phyloP scores from a whole-genome alignment of 352 stramenopile genomes.

The Pythium insidiosum region DNA sequence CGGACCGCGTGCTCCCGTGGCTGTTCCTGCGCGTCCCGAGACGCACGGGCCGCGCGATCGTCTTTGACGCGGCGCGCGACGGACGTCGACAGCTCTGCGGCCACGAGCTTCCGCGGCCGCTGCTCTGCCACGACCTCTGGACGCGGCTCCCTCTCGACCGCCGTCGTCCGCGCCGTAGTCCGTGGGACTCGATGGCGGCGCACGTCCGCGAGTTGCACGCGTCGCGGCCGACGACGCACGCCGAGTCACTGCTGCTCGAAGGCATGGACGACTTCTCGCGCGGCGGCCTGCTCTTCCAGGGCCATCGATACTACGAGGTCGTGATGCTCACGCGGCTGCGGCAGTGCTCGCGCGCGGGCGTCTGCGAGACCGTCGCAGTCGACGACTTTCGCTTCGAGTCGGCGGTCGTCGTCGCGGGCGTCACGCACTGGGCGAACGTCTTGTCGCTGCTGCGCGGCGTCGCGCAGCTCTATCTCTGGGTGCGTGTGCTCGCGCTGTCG shows the following conservation, averaged over 20 bases:
- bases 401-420: constrained; percentile 12
- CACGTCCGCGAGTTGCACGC: background rate
- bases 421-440: constrained; percentile 20
- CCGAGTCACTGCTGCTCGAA: constrained; percentile 4
- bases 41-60: constrained; percentile 22
- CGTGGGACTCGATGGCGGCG: constrained; percentile 2
- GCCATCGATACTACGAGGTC: background rate
- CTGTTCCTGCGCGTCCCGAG: constrained; percentile 22
- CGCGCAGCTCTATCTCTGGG: constrained; percentile 27
- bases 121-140: constrained; percentile 18
- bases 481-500: constrained; percentile 22
- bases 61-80: too few relatives aligned
- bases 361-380: constrained; percentile 27
- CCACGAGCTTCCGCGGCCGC: background rate
- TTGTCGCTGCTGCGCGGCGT: constrained; percentile 16
- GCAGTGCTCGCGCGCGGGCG: constrained; percentile 1
- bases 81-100: constrained; percentile 2
- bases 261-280: too few relatives aligned
- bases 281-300: constrained; percentile 9
- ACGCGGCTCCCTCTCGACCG: too few relatives aligned
- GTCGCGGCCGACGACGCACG: constrained; percentile 1
- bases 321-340: constrained; percentile 2
- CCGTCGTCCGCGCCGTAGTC: too few relatives aligned
- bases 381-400: constrained; percentile 37
- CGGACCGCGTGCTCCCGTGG: constrained; percentile 25